Evolutionary conservation across 164 flowering plant species (phyloP).

Genomic region (Piper betle): DNA sequence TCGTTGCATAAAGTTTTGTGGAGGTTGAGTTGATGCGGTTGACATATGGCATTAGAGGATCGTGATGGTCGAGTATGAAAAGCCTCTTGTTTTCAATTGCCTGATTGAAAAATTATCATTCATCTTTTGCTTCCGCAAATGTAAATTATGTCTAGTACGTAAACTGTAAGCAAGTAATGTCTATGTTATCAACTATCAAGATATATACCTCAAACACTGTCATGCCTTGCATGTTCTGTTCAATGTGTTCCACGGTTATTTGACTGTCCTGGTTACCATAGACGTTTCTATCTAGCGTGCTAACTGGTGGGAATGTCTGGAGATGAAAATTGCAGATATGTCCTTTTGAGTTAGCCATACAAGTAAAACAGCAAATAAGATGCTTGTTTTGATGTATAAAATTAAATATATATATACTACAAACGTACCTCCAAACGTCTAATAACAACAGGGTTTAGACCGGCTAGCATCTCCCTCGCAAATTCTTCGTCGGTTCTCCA

Average conservation of each 20-base stretch:
- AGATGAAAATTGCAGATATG: background rate
- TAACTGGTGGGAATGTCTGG: conserved; percentile 81
- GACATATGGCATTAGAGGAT: conserved; percentile 54
- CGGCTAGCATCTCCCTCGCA: conserved; percentile 84
- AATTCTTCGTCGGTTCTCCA: conserved; percentile 97
- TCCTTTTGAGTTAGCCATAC: background rate
- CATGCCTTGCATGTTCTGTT: conserved; percentile 44
- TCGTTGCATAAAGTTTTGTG: conserved; percentile 64
- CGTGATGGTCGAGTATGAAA: conserved; percentile 80
- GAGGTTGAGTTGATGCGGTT: conserved; percentile 48
- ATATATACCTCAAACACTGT: conserved; percentile 49
- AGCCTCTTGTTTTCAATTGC: conserved; percentile 26
- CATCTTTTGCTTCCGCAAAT: background rate
- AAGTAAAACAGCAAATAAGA: background rate
- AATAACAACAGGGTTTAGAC: conserved; percentile 71
- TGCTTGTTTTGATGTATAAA: background rate
- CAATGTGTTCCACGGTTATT: conserved; percentile 43
- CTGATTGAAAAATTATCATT: background rate
- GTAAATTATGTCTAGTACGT: too few relatives aligned
- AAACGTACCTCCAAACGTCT: conserved; percentile 44
- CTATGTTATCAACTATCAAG: background rate
- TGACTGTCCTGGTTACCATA: conserved; percentile 62
- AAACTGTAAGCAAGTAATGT: too few relatives aligned
- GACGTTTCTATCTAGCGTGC: conserved; percentile 49
- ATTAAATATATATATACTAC: background rate